Evolutionary conservation across 805 yeast species (phyloP).

Genomic region (Blastobotrys attinorum): DNA sequence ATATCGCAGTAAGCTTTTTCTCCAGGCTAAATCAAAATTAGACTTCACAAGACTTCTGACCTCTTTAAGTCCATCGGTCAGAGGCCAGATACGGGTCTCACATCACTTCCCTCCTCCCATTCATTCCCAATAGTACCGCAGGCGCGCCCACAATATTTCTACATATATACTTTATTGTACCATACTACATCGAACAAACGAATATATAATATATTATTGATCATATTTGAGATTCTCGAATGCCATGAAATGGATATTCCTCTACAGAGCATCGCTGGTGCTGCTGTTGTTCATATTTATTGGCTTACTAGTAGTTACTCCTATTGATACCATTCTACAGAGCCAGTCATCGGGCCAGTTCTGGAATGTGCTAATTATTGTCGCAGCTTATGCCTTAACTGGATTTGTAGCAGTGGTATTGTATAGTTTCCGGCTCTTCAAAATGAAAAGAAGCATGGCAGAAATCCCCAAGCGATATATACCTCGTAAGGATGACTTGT

Average conservation of each 20-base stretch:
- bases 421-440: slow-evolving; percentile 52
- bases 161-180: no score
- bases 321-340: slow-evolving; percentile 68
- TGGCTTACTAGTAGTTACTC: slow-evolving; percentile 62
- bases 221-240: no score
- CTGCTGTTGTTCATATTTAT: slow-evolving; percentile 28
- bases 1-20: no score
- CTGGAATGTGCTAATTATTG: slow-evolving; percentile 72
- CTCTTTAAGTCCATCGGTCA: no score
- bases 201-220: no score
- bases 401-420: slow-evolving; percentile 42
- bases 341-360: slow-evolving; percentile 58
- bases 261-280: slow-evolving; percentile 26
- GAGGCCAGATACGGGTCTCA: no score
- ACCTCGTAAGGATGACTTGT: slow-evolving; percentile 56
- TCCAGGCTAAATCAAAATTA: no score
- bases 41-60: no score
- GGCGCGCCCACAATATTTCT: no score
- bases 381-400: slow-evolving; percentile 59
- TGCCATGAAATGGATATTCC: background rate
- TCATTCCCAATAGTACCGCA: no score
- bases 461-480: slow-evolving; percentile 77
- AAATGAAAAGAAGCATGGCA: slow-evolving; percentile 48
- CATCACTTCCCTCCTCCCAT: no score
- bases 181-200: no score